Evolutionary conservation across 768 basidiomycete species (phyloP).

Genomic region (Piloderma croceum): DNA sequence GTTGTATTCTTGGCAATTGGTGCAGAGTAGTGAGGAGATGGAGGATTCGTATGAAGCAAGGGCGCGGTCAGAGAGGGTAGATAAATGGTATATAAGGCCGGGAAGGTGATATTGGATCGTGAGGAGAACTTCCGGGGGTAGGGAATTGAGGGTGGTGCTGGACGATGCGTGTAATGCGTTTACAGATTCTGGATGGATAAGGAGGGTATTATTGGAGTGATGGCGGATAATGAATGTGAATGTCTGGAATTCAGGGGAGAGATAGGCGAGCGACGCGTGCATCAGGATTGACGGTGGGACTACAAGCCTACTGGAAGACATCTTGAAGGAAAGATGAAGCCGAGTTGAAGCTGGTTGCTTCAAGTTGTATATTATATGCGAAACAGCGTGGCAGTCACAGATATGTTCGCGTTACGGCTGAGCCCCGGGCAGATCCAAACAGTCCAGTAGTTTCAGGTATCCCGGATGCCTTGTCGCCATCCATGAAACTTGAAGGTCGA

Average conservation of each 20-base stretch:
- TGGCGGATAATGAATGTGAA: slow-evolving; percentile 34
- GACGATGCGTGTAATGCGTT: slow-evolving; percentile 5
- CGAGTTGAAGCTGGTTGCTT: too few relatives aligned
- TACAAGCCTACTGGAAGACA: too few relatives aligned
- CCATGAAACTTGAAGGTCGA: too few relatives aligned
- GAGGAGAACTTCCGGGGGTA: slow-evolving; percentile 51
- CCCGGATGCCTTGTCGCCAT: too few relatives aligned
- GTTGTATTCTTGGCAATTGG: slow-evolving; percentile 47
- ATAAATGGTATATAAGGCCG: slow-evolving; percentile 26
- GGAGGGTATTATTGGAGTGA: slow-evolving; percentile 10
- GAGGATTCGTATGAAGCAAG: slow-evolving; percentile 31
- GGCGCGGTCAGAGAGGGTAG: background rate
- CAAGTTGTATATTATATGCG: too few relatives aligned
- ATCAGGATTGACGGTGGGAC: too few relatives aligned
- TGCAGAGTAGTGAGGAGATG: slow-evolving; percentile 38
- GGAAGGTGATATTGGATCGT: slow-evolving; percentile 45
- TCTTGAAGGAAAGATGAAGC: too few relatives aligned
- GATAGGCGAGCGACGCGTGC: slow-evolving; percentile 47
- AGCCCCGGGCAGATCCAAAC: too few relatives aligned
- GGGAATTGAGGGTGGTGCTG: slow-evolving; percentile 11
- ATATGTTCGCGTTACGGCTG: too few relatives aligned
- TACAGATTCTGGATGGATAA: slow-evolving; percentile 12
- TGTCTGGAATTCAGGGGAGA: slow-evolving; percentile 41
- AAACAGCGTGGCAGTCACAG: too few relatives aligned
- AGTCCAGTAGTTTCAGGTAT: too few relatives aligned